A percentile compares a stretch with the other conserved stretches of the same genome.
Conservation (phyloP, 768 basidiomycete species). For the Kwoniella dejecticola region DNA sequence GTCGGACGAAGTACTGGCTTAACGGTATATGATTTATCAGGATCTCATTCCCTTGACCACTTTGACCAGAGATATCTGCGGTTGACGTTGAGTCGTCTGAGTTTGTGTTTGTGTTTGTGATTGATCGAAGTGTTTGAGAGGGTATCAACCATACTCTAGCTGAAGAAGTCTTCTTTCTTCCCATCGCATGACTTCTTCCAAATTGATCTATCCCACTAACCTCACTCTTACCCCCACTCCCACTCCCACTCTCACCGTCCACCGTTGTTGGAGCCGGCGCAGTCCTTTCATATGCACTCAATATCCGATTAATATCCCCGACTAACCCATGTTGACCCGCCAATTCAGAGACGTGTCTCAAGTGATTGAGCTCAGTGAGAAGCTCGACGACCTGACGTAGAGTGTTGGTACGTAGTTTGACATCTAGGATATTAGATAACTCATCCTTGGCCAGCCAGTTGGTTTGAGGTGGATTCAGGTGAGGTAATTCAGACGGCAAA, state of each 20-base stretch:
- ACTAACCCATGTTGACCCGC: slow-evolving; percentile 35
- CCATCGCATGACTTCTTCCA: slow-evolving; percentile 83
- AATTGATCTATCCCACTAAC: slow-evolving; percentile 68
- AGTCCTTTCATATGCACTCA: slow-evolving; percentile 35
- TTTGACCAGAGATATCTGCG: slow-evolving; percentile 49
- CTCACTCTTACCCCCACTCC: slow-evolving; percentile 59
- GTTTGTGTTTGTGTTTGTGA: not conserved
- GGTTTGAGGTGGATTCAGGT: slow-evolving; percentile 63
- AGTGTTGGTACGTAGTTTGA: slow-evolving; percentile 67
- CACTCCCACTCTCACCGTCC: not conserved
- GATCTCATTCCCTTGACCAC: no score
- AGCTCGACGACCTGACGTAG: slow-evolving; percentile 64
- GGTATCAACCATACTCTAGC: slow-evolving; percentile 91
- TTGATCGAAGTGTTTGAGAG: slow-evolving; percentile 11
- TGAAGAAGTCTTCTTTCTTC: slow-evolving; percentile 83
- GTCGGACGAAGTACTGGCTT: slow-evolving; percentile 72
- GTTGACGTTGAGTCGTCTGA: not conserved
- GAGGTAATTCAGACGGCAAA: slow-evolving; percentile 69
- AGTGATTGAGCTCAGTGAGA: slow-evolving; percentile 45
- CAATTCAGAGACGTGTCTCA: slow-evolving; percentile 42
- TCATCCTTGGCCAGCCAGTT: slow-evolving; percentile 71
- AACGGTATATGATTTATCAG: slow-evolving; percentile 84
- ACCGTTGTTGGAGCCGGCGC: not conserved
- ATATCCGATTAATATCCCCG: slow-evolving; percentile 19
- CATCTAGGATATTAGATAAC: slow-evolving; percentile 64